phyloP scores from a whole-genome alignment of 116 monocot species.

The Iris pallida region DNA sequence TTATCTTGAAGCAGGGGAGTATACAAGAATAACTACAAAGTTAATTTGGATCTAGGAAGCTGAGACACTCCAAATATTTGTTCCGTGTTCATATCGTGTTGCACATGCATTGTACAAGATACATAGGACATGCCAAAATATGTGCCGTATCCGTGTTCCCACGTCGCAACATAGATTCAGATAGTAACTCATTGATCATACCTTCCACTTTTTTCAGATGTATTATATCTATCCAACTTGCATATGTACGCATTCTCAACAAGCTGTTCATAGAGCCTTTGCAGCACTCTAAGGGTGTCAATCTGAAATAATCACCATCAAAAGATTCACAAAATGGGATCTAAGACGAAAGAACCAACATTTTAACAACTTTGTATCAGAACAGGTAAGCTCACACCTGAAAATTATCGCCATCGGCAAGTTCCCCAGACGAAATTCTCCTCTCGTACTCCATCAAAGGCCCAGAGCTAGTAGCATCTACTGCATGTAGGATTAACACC shows the following conservation, averaged over 20 bases:
- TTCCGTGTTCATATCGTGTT: too few species aligned
- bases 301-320: constrained; percentile 28
- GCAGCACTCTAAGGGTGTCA: constrained; percentile 52
- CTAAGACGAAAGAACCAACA: neutral
- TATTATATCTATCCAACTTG: constrained; percentile 74
- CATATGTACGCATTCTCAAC: constrained; percentile 60
- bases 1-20: too few species aligned
- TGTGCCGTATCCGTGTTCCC: too few species aligned
- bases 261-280: constrained; percentile 71
- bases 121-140: too few species aligned
- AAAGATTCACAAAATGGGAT: neutral
- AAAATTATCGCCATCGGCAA: constrained; percentile 76
- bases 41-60: too few species aligned
- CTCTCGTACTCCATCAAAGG: constrained; percentile 78
- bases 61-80: too few species aligned
- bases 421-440: constrained; percentile 73
- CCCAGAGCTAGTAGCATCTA: constrained; percentile 41
- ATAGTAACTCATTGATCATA: constrained; percentile 4
- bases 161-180: too few species aligned
- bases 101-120: too few species aligned
- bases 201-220: constrained; percentile 67
- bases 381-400: constrained; percentile 34
- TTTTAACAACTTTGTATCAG: neutral
- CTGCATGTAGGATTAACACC: constrained; percentile 10
- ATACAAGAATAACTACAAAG: too few species aligned